These are phyloP conservation scores for Combretum micranthum DNA, from an alignment of 345 rosid genomes.

Conservation along the genomic window DNA sequence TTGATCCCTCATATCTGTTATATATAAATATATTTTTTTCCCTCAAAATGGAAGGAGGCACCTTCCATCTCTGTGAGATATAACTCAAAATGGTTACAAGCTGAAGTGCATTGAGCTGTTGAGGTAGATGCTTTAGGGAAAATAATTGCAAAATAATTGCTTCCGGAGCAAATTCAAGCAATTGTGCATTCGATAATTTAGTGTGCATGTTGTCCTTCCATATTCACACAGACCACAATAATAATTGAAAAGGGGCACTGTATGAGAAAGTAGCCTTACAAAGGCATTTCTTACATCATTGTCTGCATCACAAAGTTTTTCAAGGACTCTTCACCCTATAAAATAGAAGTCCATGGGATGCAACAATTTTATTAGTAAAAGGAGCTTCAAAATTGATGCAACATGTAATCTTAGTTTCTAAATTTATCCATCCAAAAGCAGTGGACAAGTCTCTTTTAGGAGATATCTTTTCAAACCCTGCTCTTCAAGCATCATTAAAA, in stretches of 20 bases:
- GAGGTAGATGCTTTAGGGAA: too few relatives aligned
- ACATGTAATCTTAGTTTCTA: constrained; percentile 58
- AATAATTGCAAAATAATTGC: constrained; percentile 73
- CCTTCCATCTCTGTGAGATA: too few relatives aligned
- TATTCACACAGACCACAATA: constrained; percentile 41
- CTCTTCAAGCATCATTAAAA: constrained; percentile 48
- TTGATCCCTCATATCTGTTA: constrained; percentile 89
- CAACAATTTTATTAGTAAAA: constrained; percentile 57
- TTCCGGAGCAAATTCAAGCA: constrained; percentile 66
- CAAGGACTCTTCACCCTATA: constrained; percentile 53
- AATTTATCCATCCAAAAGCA: constrained; percentile 71
- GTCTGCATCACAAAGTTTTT: constrained; percentile 62
- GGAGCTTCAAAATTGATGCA: constrained; percentile 61
- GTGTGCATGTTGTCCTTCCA: constrained; percentile 35
- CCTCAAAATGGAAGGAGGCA: constrained; percentile 75
- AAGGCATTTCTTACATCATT: too few relatives aligned
- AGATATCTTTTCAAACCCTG: constrained; percentile 46
- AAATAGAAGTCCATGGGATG: constrained; percentile 49
- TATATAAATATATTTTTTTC: constrained; percentile 80
- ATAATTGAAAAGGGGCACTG: constrained; percentile 54
- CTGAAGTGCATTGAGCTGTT: too few relatives aligned
- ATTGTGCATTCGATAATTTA: constrained; percentile 31
- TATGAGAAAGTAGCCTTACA: constrained; percentile 61
- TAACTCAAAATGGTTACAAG: too few relatives aligned
- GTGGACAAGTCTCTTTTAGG: constrained; percentile 58